Evolutionary conservation across 2,329 filamentous ascomycete species (phyloP), one percentile per base, ranked within the genome.

Genomic region (Curvularia lunata): DNA sequence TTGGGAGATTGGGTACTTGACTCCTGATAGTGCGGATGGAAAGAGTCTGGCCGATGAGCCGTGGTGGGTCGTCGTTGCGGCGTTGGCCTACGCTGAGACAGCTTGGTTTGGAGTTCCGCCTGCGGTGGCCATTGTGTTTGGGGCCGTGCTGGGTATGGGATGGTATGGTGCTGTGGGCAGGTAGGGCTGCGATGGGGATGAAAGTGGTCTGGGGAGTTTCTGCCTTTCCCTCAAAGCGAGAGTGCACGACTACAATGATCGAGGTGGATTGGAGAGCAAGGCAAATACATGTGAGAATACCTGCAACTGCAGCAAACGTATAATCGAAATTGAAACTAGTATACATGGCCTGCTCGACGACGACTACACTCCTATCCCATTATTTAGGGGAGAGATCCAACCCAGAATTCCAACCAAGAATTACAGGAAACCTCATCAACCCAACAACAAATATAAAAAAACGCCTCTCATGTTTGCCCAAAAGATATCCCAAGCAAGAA

Each of bases 41-140:
- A 70, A 66, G 40, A 75, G 70, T 56, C 61, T 81, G 52, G 77
- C 73, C 1, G 46, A 60, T 4, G 78, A 81, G 64, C 76, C 79
- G 1, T 81, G 75, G 77, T 81, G 78, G 78, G 78, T 80, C 0
- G 79, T 80, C n/a, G 74, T 80, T 21, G 72, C 77, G 28, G 75
- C 77, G 1, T 54, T 78, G 6, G 74, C 73, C 7, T 81, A 79
- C 64, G 75, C 76, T 0, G 77, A 75, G 30, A 77, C 72, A 30
- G 74, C 72, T 27, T 77, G 77, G 72, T 80, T 80, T 49, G 63
- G 65, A n/a, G 57, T 79, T 1, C 70, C 75, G 10, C 74, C 78
- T n/a, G 72, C 77, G 0, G 18, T 74, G 28, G 77, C 78, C 4
- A 79, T 80, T 52, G 18, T 79, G 5, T 53, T 77, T 9, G 78